Percentiles rank a stretch among this genome's conserved stretches.
These are phyloP conservation scores for Fusarium sp. DNA, from an alignment of 2,329 filamentous ascomycete species.

Conservation along the genomic window DNA sequence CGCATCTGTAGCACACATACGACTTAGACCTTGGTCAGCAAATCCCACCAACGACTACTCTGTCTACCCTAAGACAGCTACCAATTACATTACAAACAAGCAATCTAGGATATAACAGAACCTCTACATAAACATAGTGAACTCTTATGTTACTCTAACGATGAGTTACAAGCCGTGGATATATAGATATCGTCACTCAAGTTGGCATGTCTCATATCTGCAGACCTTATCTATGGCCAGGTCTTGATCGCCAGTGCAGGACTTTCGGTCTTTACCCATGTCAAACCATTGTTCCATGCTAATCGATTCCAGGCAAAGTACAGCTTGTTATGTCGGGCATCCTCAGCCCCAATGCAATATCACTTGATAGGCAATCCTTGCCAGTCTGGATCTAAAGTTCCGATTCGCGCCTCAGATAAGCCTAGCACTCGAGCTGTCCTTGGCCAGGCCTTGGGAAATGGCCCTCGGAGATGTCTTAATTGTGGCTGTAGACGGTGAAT, in stretches of 20 bases:
- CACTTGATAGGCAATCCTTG: background rate
- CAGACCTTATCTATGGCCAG: background rate
- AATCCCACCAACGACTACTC: background rate
- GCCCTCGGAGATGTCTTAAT: background rate
- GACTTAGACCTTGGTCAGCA: background rate
- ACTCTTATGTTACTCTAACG: background rate
- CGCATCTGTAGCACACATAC: background rate
- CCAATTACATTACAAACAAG: background rate
- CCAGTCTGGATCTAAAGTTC: background rate
- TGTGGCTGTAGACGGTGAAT: background rate
- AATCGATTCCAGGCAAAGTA: background rate
- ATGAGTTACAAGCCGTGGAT: background rate
- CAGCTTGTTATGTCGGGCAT: background rate
- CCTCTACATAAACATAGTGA: background rate
- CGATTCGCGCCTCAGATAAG: background rate
- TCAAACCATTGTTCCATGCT: background rate
- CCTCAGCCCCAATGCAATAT: background rate
- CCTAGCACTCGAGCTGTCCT: background rate
- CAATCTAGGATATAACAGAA: background rate
- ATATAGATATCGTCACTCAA: background rate
- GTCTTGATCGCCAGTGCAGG: background rate
- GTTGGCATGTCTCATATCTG: background rate
- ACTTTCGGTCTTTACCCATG: background rate
- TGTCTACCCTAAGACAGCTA: background rate
- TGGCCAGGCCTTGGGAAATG: background rate